Conservation (phyloP, 202 grass and related monocot genomes). For the Panicum hallii region DNA sequence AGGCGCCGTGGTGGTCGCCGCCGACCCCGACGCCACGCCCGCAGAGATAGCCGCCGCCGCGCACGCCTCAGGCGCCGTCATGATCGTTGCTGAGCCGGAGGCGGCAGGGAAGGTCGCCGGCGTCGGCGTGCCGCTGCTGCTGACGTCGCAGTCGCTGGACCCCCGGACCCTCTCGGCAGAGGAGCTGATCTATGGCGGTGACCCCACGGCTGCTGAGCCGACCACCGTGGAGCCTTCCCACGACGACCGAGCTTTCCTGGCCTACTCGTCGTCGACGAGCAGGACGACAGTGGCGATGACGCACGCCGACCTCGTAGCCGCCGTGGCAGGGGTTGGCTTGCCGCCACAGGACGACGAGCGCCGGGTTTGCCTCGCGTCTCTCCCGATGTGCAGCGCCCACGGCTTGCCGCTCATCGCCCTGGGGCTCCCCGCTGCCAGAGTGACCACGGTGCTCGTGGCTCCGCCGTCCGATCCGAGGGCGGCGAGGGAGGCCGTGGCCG, state of each 20-base stretch:
- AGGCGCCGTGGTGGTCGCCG: conserved; percentile 46
- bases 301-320: conserved; percentile 46
- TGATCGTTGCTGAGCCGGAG: conserved; percentile 42
- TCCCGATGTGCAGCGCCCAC: conserved; percentile 50
- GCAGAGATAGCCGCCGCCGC: conserved; percentile 46
- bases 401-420: conserved; percentile 55
- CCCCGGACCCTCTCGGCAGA: conserved; percentile 31
- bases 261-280: conserved; percentile 42
- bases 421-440: conserved; percentile 42
- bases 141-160: conserved; percentile 39
- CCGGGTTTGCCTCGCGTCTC: conserved; percentile 43
- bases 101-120: conserved; percentile 32
- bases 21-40: conserved; percentile 31
- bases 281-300: conserved; percentile 22
- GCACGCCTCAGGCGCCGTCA: conserved; percentile 20
- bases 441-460: conserved; percentile 44
- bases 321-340: background rate
- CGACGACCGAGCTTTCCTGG: conserved; percentile 37
- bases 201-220: conserved; percentile 13
- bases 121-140: conserved; percentile 44
- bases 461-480: conserved; percentile 19
- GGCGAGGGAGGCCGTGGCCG: conserved; percentile 32
- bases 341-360: background rate
- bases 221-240: no score
- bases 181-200: conserved; percentile 65